Evolutionary conservation across 1,284 basidiomycete species (phyloP), one percentile per base, ranked within the genome.

Genomic region (Erythrobasidium hasegawianum): DNA sequence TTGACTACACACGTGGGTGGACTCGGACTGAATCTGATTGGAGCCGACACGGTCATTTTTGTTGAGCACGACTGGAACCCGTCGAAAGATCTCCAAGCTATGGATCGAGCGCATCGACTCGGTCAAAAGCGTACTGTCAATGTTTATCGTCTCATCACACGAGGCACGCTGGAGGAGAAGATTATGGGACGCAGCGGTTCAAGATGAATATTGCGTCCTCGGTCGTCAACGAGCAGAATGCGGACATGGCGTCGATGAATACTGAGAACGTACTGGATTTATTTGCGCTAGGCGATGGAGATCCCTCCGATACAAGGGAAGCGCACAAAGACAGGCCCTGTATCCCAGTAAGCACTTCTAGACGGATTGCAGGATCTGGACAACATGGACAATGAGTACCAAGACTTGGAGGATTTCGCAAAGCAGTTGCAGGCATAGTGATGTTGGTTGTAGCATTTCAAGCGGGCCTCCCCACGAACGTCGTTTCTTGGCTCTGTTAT

Each of bases 31-130:
- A 99, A 96, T 20, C 80, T 99, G 71, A 99, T 96, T 0, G 95
- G 96, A 24, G 96, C 96, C 9, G 96, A 98, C 77, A 98, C 96
- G 0, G 96, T 99, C 71, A 97, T 99, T 71, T 98, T 99, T 74
- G 92, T 98, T 54, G 96, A 99, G 77, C 96, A 98, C 77, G 96
- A 99, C 77, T 98, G 96, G 96, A 99, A 99, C 77, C 96, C 96
- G 18, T 97, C 96, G 93, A 97, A 97, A 78, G 96, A 99, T 79
- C 80, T 98, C 11, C 96, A 99, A 77, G 96, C 96, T 5, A 99
- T 99, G 96, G 96, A 98, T 77, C 86, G 96, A 64, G 96, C 96
- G 0, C 96, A 98, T 79, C 87, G 96, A 64, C 87, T 98, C 29
- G 96, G 96, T 2, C 96, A 99, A 80, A 98, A 97, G 81, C 93